Conservation (phyloP, 106 monocot genomes). For the Dendrobium huoshanense region DNA sequence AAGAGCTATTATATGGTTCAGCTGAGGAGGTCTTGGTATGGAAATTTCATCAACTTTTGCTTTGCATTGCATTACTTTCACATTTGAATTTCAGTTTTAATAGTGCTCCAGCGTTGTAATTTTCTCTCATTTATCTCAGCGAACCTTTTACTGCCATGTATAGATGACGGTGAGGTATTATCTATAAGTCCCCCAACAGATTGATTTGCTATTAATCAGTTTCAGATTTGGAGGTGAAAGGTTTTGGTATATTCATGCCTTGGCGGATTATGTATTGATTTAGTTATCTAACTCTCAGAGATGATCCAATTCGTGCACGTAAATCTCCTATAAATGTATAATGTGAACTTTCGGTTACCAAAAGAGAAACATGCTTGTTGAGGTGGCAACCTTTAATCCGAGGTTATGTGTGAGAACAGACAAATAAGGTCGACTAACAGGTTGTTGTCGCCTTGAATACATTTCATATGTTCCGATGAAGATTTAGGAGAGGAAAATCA, state of each 20-base stretch:
- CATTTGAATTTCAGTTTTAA: neutral
- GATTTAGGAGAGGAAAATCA: neutral
- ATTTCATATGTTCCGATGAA: neutral
- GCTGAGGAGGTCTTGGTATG: constrained; percentile 81
- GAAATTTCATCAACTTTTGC: neutral
- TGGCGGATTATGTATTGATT: neutral
- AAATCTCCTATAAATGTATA: neutral
- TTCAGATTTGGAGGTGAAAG: neutral
- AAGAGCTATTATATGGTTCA: constrained; percentile 87
- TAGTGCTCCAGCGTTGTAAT: neutral
- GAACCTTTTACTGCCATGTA: neutral
- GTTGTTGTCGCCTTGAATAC: neutral
- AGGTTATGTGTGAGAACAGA: neutral
- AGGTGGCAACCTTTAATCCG: neutral
- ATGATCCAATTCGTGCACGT: neutral
- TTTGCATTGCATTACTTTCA: neutral
- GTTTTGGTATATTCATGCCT: neutral
- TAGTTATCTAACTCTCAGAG: neutral
- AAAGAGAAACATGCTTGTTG: neutral
- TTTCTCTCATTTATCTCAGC: neutral
- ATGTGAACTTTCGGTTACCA: neutral
- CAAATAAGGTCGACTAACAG: neutral
- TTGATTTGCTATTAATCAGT: neutral
- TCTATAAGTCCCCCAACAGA: neutral
- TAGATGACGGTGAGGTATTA: neutral